phyloP scores from a whole-genome alignment of 805 yeast genomes.

The Candida stauntonica region DNA sequence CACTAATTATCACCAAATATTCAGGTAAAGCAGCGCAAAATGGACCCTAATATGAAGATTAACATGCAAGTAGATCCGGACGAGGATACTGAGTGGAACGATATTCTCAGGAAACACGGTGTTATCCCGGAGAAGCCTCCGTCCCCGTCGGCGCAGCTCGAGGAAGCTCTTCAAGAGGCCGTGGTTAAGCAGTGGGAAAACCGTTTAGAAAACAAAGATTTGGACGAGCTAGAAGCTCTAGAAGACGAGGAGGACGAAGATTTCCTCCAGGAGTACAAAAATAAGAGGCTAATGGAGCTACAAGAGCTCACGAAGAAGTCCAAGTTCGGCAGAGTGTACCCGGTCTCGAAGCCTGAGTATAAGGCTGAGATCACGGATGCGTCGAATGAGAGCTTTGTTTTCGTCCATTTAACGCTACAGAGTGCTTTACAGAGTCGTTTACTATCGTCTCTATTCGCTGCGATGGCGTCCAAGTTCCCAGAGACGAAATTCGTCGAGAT shows the following conservation, averaged over 20 bases:
- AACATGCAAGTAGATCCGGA: conserved; percentile 89
- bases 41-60: conserved; percentile 46
- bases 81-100: conserved; percentile 99
- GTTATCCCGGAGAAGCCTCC: conserved; percentile 89
- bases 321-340: conserved; percentile 71
- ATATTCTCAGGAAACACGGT: conserved; percentile 84
- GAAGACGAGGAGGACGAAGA: conserved; percentile 95
- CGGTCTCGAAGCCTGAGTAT: conserved; percentile 85
- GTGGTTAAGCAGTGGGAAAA: conserved; percentile 74
- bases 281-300: conserved; percentile 73
- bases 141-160: conserved; percentile 81
- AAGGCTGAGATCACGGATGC: conserved; percentile 81
- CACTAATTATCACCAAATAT: too few species aligned
- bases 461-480: conserved; percentile 61
- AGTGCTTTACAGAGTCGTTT: conserved; percentile 71
- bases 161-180: conserved; percentile 84
- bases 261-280: conserved; percentile 71
- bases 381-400: conserved; percentile 58
- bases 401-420: conserved; percentile 72
- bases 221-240: conserved; percentile 79
- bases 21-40: too few species aligned
- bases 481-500: conserved; percentile 92
- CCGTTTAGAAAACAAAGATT: conserved; percentile 68
- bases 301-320: conserved; percentile 49
- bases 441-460: conserved; percentile 50